A percentile compares a stretch with the other conserved stretches of the same genome.
Evolutionary conservation across 306 rosid genomes (phyloP).

Genomic region (Betula pendula): DNA sequence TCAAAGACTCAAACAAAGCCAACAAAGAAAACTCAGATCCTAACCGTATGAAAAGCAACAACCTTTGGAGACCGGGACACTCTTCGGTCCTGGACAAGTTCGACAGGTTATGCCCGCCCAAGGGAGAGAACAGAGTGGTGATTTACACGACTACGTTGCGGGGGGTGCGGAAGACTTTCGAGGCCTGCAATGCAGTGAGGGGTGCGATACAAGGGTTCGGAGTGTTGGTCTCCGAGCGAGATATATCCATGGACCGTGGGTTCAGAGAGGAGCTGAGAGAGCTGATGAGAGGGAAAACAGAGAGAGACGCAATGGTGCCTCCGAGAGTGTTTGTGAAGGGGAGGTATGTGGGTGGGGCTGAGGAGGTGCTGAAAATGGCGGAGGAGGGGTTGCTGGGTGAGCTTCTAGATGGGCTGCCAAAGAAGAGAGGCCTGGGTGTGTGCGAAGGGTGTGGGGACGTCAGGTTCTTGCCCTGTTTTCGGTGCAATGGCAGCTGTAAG

Average conservation of each 20-base stretch:
- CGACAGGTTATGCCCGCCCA: conserved; percentile 61
- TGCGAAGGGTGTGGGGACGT: conserved; percentile 88
- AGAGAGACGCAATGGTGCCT: conserved; percentile 41
- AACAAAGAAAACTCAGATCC: conserved; percentile 69
- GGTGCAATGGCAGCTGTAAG: conserved; percentile 82
- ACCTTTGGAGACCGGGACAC: conserved; percentile 25
- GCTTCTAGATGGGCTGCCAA: conserved; percentile 62
- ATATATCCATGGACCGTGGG: conserved; percentile 81
- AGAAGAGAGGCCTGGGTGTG: conserved; percentile 50
- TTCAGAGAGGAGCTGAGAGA: conserved; percentile 61
- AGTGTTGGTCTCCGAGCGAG: conserved; percentile 67
- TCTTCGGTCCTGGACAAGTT: conserved; percentile 35
- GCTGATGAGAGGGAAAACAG: conserved; percentile 44
- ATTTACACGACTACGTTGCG: conserved; percentile 80
- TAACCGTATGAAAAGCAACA: conserved; percentile 10
- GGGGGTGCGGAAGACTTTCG: conserved; percentile 75
- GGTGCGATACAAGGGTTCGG: conserved; percentile 62
- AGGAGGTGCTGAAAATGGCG: conserved; percentile 54
- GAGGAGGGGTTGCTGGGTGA: conserved; percentile 71
- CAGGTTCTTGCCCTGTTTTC: conserved; percentile 75
- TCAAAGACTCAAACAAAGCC: conserved; percentile 39
- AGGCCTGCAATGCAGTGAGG: conserved; percentile 71
- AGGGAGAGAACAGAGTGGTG: conserved; percentile 76
- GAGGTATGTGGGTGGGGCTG: conserved; percentile 66
- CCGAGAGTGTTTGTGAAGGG: conserved; percentile 82